phyloP scores from a whole-genome alignment of 2,329 filamentous ascomycete genomes.

The Diaporthe citri region DNA sequence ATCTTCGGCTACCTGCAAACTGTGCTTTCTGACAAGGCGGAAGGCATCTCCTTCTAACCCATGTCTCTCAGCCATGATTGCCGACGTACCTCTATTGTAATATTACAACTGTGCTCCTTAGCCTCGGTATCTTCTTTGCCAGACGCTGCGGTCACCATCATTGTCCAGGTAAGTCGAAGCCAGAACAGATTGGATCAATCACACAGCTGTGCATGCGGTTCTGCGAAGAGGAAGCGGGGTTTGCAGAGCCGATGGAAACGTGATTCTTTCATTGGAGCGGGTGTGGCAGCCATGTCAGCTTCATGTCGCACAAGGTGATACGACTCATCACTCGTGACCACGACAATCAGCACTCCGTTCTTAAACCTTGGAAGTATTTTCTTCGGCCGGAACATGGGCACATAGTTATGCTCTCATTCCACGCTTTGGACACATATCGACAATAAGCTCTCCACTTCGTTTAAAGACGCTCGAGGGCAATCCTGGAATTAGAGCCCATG shows the following conservation, averaged over 20 bases:
- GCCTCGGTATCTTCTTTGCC: neutral
- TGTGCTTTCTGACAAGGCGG: neutral
- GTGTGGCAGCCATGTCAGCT: neutral
- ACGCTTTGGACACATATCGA: neutral
- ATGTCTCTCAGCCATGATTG: neutral
- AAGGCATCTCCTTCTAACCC: neutral
- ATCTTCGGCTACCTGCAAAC: neutral
- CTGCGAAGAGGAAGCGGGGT: neutral
- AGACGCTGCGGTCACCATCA: neutral
- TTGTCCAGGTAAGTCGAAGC: neutral
- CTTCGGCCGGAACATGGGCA: no score
- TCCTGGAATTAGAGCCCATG: neutral
- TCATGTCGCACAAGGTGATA: neutral
- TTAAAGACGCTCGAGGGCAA: neutral
- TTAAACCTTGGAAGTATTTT: rapidly evolving
- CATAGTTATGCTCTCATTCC: neutral
- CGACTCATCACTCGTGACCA: rapidly evolving
- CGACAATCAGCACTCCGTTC: neutral
- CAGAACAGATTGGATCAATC: neutral
- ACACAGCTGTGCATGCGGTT: neutral
- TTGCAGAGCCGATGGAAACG: rapidly evolving
- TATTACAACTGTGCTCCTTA: neutral
- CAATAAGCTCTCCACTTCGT: neutral
- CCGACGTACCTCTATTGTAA: neutral
- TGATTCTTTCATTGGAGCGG: neutral